Conservation (phyloP, 768 basidiomycete genomes). For the Termitomyces heimii region DNA sequence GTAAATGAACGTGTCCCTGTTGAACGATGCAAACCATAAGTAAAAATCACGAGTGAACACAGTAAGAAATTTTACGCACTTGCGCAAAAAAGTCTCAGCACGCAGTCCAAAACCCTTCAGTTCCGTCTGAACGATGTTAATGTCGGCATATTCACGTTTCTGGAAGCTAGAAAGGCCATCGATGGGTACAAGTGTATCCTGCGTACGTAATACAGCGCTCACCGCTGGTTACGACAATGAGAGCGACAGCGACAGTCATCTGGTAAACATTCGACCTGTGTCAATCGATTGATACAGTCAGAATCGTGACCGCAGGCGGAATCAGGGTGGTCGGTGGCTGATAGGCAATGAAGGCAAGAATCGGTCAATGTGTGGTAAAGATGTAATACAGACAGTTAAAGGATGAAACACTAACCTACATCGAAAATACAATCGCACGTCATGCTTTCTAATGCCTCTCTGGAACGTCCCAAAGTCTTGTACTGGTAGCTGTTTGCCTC, state of each 20-base stretch:
- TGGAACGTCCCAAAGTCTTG: slow-evolving; percentile 78
- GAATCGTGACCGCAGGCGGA: slow-evolving; percentile 81
- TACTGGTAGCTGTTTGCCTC: slow-evolving; percentile 81
- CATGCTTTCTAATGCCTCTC: slow-evolving; percentile 89
- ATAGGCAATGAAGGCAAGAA: slow-evolving; percentile 6
- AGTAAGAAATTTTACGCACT: slow-evolving; percentile 41
- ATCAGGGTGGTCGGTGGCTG: slow-evolving; percentile 55
- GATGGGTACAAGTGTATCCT: slow-evolving; percentile 1
- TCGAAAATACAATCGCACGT: slow-evolving; percentile 90
- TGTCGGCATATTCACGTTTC: slow-evolving; percentile 73
- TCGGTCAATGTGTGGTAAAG: slow-evolving; percentile 5
- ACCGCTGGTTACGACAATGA: slow-evolving; percentile 94
- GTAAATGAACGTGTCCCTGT: slow-evolving; percentile 88
- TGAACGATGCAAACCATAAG: slow-evolving; percentile 2
- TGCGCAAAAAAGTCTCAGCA: slow-evolving; percentile 59
- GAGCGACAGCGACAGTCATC: slow-evolving; percentile 81
- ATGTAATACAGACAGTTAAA: slow-evolving; percentile 1
- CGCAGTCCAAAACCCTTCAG: slow-evolving; percentile 95
- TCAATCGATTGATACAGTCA: slow-evolving; percentile 95
- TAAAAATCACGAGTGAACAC: not conserved
- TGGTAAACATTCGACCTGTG: slow-evolving; percentile 93
- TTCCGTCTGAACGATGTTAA: slow-evolving; percentile 90
- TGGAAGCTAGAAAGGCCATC: slow-evolving; percentile 61
- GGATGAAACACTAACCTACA: slow-evolving; percentile 54
- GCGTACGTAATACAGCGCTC: slow-evolving; percentile 19